Base-by-base conservation (phyloP, 108 stramenopile genomes). In the Skeletonema marinoi region DNA sequence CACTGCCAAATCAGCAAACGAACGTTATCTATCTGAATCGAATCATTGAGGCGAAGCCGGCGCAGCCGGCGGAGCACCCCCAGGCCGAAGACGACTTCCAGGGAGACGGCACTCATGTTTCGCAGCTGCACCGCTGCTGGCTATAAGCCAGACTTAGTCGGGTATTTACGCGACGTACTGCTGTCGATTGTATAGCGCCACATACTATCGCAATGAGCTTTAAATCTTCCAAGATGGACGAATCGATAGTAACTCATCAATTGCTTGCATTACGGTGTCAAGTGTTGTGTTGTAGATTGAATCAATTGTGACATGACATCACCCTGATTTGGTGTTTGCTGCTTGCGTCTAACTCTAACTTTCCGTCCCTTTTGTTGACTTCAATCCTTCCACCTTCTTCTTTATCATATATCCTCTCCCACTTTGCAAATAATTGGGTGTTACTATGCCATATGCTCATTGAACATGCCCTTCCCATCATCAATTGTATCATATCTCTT, bases 391-490 rank as follows among this genome's bases (percentile, higher is more conserved):
- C 72, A 44, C 70, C 42, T 76, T 66, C 31, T 63, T 35, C 41
- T 61, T 32, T 9, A 81, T 33, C 68, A 81, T 66, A 32, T 21
- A 16, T 29, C 71, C 70, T 56, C 89, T 88, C n/a, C 87, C 83
- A 92, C 54, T 89, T 92, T 21, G 74, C 68, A 86, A 92, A 95
- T n/a, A 25, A 95, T 65, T 8, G 89, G 70, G 74, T 89, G 88
- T 0, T n/a, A n/a, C n/a, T 85, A 65, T 11, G 93, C 91, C 68
- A 85, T 77, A 73, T 79, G 91, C 14, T 90, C 93, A 58, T 74
- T 58, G 68, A 89, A 93, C 3, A 90, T 91, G 1, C 70, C 77
- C 44, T 83, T 78, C 16, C 63, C 64, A n/a, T 76, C 82, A 25
- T 25, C 25, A 25, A 25, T 25, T 25, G 25, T 25, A 25, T 25